A percentile compares a stretch with the other conserved stretches of the same genome.
Evolutionary conservation across 2,329 filamentous ascomycete species (phyloP).

Genomic region (Penicillium concentricum): DNA sequence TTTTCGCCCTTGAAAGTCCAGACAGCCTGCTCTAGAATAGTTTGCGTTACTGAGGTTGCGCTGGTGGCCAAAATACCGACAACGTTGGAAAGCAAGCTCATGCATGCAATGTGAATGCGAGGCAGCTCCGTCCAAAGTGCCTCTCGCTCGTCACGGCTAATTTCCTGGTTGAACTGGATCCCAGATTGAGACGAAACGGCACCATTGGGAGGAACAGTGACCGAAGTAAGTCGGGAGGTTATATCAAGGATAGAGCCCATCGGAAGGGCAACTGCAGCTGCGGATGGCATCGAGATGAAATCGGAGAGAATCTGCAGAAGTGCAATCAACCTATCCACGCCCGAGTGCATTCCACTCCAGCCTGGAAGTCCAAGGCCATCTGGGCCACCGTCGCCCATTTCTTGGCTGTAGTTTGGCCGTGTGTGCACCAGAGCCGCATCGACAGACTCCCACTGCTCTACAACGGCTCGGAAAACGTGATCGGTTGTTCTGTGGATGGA

Average conservation of each 20-base stretch:
- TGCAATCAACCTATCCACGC: slow-evolving; percentile 66
- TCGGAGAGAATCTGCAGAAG: slow-evolving; percentile 65
- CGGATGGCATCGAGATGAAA: slow-evolving; percentile 64
- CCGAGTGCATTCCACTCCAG: slow-evolving; percentile 75
- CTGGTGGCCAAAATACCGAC: slow-evolving; percentile 58
- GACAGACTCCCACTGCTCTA: slow-evolving; percentile 77
- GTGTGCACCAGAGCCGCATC: slow-evolving; percentile 42
- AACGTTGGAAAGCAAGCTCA: slow-evolving; percentile 61
- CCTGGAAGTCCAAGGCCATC: slow-evolving; percentile 55
- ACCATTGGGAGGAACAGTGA: slow-evolving; percentile 54
- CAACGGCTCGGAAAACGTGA: slow-evolving; percentile 71
- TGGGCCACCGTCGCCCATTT: slow-evolving; percentile 38
- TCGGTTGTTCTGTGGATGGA: slow-evolving; percentile 71
- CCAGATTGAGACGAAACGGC: slow-evolving; percentile 40
- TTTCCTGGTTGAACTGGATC: slow-evolving; percentile 68
- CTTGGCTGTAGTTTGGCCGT: slow-evolving; percentile 37
- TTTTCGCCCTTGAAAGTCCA: slow-evolving; percentile 65
- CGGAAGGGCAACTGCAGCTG: slow-evolving; percentile 64
- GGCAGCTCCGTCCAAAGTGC: slow-evolving; percentile 73
- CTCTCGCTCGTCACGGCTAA: slow-evolving; percentile 78
- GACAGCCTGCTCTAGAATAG: slow-evolving; percentile 67
- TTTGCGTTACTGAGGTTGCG: slow-evolving; percentile 60
- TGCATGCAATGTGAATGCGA: slow-evolving; percentile 68
- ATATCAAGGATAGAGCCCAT: slow-evolving; percentile 68
- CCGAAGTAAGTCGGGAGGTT: slow-evolving; percentile 66